These are phyloP conservation scores for Pueraria montana DNA, from an alignment of 306 rosid genomes.

Conservation along the genomic window DNA sequence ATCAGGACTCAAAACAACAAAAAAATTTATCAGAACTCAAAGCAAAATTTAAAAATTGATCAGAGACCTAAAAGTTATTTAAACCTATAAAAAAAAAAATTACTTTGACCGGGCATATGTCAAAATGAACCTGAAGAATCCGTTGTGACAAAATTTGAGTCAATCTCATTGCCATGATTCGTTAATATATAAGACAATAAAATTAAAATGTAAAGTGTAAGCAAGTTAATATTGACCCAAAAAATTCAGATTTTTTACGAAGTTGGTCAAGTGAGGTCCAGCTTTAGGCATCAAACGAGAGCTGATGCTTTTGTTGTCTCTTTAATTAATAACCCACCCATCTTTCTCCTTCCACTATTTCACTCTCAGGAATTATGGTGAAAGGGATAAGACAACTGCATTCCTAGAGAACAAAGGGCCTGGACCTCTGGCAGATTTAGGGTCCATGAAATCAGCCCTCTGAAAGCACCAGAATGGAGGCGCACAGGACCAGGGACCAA, in stretches of 20 bases:
- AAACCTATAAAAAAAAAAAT: too few relatives aligned
- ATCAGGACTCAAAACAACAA: too few relatives aligned
- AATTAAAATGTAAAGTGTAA: background rate
- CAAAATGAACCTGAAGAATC: too few relatives aligned
- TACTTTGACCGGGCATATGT: too few relatives aligned
- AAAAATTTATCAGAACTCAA: too few relatives aligned
- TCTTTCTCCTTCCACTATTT: background rate
- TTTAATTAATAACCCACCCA: background rate
- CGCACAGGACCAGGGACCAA: constrained; percentile 48
- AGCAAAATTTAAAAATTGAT: too few relatives aligned
- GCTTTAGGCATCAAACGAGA: constrained; percentile 32
- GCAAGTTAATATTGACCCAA: background rate
- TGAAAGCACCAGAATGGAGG: constrained; percentile 37
- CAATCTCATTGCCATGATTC: too few relatives aligned
- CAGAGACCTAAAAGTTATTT: too few relatives aligned
- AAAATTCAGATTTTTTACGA: background rate
- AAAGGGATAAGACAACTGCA: constrained; percentile 65
- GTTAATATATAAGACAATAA: too few relatives aligned
- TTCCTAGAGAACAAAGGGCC: constrained; percentile 61
- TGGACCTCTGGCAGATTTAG: constrained; percentile 59
- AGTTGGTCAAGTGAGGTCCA: constrained; percentile 44
- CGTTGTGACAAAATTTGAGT: too few relatives aligned
- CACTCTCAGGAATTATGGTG: constrained; percentile 49
- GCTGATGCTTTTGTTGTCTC: constrained; percentile 27
- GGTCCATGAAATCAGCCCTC: constrained; percentile 81